Conservation (phyloP, 495 filamentous ascomycete genomes). For the Penicillium atrosanguineum region DNA sequence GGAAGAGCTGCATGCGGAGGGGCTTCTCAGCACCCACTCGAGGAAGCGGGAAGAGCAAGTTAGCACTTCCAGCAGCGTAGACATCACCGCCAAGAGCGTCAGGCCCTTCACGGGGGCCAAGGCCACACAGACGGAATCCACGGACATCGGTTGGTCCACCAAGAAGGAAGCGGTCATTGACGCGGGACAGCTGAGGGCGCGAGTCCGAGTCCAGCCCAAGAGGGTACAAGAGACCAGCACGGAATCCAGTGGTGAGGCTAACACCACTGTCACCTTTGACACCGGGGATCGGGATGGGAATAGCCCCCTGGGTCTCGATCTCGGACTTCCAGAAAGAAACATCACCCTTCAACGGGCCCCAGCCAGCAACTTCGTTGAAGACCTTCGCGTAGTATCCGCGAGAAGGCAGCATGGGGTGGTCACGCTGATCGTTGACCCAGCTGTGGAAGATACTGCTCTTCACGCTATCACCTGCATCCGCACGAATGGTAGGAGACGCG, state of each 20-base stretch:
- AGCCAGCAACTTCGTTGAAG: slow-evolving; percentile 79
- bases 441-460: slow-evolving; percentile 83
- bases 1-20: slow-evolving; percentile 83
- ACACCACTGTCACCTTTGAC: slow-evolving; percentile 69
- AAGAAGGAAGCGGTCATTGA: slow-evolving; percentile 94
- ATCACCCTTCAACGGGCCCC: slow-evolving; percentile 80
- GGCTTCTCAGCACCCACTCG: slow-evolving; percentile 73
- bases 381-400: slow-evolving; percentile 75
- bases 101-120: slow-evolving; percentile 79
- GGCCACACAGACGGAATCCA: slow-evolving; percentile 83
- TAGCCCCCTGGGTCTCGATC: slow-evolving; percentile 70
- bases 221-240: slow-evolving; percentile 63
- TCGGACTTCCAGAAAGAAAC: slow-evolving; percentile 89
- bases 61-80: slow-evolving; percentile 83
- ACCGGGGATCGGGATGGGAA: slow-evolving; percentile 68
- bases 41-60: slow-evolving; percentile 80
- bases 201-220: slow-evolving; percentile 52
- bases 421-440: slow-evolving; percentile 73
- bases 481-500: slow-evolving; percentile 76
- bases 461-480: slow-evolving; percentile 85
- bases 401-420: slow-evolving; percentile 79
- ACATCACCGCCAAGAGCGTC: slow-evolving; percentile 91
- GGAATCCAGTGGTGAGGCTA: slow-evolving; percentile 62
- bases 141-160: slow-evolving; percentile 93
- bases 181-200: slow-evolving; percentile 61